phyloP scores from a whole-genome alignment of 1,139 yeast species.

The Kodamaea plutei region DNA sequence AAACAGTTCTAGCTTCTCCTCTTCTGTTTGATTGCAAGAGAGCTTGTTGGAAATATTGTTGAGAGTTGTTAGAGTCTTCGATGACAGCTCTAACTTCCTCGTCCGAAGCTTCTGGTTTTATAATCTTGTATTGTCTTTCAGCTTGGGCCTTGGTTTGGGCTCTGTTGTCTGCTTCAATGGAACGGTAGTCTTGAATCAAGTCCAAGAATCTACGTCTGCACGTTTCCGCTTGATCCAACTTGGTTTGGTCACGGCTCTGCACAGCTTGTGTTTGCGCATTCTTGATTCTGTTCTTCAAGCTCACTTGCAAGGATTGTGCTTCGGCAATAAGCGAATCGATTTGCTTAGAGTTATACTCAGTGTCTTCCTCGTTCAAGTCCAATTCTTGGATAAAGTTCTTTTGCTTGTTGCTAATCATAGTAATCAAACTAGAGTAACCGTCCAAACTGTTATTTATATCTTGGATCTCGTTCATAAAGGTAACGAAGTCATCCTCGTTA shows the following conservation, averaged over 20 bases:
- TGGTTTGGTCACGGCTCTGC: conserved; percentile 70
- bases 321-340: conserved; percentile 75
- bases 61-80: conserved; percentile 65
- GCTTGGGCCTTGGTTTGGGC: conserved; percentile 85
- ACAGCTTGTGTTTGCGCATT: conserved; percentile 61
- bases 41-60: conserved; percentile 93
- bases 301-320: conserved; percentile 72
- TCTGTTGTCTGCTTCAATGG: conserved; percentile 81
- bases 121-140: conserved; percentile 87
- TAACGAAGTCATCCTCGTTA: conserved; percentile 58
- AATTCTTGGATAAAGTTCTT: conserved; percentile 77
- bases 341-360: conserved; percentile 67
- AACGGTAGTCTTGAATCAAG: conserved; percentile 80
- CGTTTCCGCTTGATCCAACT: conserved; percentile 87
- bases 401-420: conserved; percentile 78
- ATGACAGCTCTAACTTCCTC: conserved; percentile 80
- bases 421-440: conserved; percentile 72
- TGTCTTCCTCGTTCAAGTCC: conserved; percentile 70
- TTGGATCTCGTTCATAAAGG: conserved; percentile 80
- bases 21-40: conserved; percentile 87
- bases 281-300: conserved; percentile 73
- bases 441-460: conserved; percentile 76
- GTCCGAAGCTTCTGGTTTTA: conserved; percentile 89
- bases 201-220: conserved; percentile 82
- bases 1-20: conserved; percentile 94